These are phyloP conservation scores for Stentor roeselii DNA, from an alignment of 73 alveolate genomes.

Conservation along the genomic window DNA sequence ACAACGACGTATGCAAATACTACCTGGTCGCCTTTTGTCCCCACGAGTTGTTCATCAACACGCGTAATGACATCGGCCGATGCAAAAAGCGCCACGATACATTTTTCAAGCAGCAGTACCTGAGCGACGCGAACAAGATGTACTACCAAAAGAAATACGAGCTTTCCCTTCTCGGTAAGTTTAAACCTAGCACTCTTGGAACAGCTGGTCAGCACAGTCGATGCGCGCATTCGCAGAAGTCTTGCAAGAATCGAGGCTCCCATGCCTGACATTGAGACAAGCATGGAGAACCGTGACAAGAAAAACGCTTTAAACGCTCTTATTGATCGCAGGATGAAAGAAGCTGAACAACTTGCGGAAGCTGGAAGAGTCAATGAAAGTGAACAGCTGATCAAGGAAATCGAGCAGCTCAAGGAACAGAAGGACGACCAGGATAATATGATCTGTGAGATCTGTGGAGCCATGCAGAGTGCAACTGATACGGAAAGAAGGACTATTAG, in stretches of 20 bases:
- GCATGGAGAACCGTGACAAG: conserved; percentile 49
- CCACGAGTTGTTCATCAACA: conserved; percentile 83
- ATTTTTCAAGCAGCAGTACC: conserved; percentile 74
- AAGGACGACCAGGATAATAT: conserved; percentile 60
- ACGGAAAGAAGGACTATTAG: conserved; percentile 81
- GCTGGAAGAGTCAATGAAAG: conserved; percentile 77
- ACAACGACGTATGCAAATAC: conserved; percentile 80
- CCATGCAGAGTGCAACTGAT: conserved; percentile 82
- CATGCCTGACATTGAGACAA: conserved; percentile 54
- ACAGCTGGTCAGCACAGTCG: conserved; percentile 68
- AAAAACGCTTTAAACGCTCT: conserved; percentile 42
- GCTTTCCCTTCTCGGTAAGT: conserved; percentile 29
- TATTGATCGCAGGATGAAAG: conserved; percentile 47
- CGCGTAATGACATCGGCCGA: conserved; percentile 79
- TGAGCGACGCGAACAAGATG: conserved; percentile 63
- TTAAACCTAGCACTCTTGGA: conserved; percentile 62
- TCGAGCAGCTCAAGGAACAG: conserved; percentile 73
- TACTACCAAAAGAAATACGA: conserved; percentile 81
- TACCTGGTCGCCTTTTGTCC: conserved; percentile 86
- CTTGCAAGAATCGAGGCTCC: conserved; percentile 82
- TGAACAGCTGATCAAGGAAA: conserved; percentile 75
- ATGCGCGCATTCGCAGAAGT: conserved; percentile 59
- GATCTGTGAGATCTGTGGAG: conserved; percentile 93
- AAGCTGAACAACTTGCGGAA: conserved; percentile 80
- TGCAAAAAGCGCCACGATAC: conserved; percentile 84